Base-by-base conservation (phyloP, 2,329 filamentous ascomycete genomes). In the Diplodia sapinea region DNA sequence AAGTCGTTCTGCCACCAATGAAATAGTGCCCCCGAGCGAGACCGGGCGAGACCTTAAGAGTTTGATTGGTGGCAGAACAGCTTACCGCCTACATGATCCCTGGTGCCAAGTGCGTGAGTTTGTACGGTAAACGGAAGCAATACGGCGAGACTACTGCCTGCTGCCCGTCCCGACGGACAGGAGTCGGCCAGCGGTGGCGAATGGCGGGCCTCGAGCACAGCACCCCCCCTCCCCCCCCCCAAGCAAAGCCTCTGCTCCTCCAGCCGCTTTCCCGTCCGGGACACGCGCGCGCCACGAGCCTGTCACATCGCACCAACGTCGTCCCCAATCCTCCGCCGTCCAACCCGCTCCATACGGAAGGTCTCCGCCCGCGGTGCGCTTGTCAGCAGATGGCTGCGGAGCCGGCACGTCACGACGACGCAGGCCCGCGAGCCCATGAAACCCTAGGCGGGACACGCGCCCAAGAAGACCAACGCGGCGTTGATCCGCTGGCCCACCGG, bases 381-480 rank as follows among this genome's bases (percentile, higher is more conserved):
- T n/a, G 23, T 29, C 49, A 51, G 49, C 49, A 29, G 23, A 29
- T 13, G 49, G n/a, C 49, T 23, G 33, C 33, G 33, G 33, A 36
- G 33, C 33, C 33, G 33, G 33, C 33, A 36, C 33, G 33, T 23
- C 20, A 51, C n/a, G 49, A 51, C 49, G 49, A 23, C 51, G 51
- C 51, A 29, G 26, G 51, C 51, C 23, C 51, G 29, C 51, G 23
- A 26, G 17, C 33, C 20, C 55, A 62, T 51, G 59, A 51, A 62
- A 62, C 59, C 59, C 23, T 47, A 47, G 57, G 64, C 64, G 52
- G 64, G 52, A 66, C 52, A 66, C 26, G 36, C 38, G 63, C 63
- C 63, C 26, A 65, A 65, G 63, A 56, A 15, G 63, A 65, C 33
- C 38, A 65, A 65, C 23, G 17, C 50, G 63, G 40, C 52, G 64